A percentile compares a stretch with the other conserved stretches of the same genome.
These are phyloP conservation scores for Scytalidium lignicola DNA, from an alignment of 2,329 filamentous ascomycete genomes.

Conservation along the genomic window DNA sequence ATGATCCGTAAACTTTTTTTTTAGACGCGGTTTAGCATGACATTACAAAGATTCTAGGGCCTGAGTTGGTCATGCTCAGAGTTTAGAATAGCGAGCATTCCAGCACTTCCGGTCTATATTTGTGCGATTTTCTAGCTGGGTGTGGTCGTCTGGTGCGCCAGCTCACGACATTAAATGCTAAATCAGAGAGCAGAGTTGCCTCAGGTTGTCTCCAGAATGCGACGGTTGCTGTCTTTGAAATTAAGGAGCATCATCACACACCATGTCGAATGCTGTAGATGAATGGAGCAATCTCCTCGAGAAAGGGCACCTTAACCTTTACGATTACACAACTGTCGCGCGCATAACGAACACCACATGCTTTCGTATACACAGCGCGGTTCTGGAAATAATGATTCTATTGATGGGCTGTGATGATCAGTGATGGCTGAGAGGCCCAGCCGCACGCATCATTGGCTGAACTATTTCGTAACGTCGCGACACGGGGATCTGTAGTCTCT, in stretches of 20 bases:
- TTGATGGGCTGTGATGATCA: neutral
- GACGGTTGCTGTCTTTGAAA: neutral
- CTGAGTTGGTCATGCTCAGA: neutral
- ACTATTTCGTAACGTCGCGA: neutral
- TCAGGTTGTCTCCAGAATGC: neutral
- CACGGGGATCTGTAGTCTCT: neutral
- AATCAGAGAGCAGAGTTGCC: neutral
- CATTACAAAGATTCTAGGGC: neutral
- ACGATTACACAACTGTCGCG: no score
- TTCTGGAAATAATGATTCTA: neutral
- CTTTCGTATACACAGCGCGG: neutral
- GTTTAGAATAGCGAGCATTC: neutral
- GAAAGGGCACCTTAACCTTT: no score
- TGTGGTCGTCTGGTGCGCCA: neutral
- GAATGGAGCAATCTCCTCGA: no score
- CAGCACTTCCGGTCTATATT: neutral
- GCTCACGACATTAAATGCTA: neutral
- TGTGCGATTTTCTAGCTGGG: neutral
- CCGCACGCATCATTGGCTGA: neutral
- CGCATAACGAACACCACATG: no score
- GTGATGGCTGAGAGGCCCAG: neutral
- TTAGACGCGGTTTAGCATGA: neutral
- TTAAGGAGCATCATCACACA: no score
- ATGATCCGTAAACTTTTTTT: neutral
- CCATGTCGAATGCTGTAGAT: no score